Evolutionary conservation across 2,329 filamentous ascomycete species (phyloP).

Genomic region (Cryphonectria japonica): DNA sequence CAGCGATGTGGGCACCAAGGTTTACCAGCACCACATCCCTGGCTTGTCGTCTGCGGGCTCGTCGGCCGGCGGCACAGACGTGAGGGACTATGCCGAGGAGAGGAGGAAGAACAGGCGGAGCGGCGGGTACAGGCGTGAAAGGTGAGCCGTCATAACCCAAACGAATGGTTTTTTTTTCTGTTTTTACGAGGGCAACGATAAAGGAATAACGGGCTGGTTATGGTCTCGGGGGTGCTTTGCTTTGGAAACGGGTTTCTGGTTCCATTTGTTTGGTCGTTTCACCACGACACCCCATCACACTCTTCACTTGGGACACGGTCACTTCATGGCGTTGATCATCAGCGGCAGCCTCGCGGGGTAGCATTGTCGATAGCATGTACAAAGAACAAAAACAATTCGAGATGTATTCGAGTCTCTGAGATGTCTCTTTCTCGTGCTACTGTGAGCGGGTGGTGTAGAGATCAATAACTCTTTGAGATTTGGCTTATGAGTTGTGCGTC

Average conservation of each 20-base stretch:
- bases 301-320: conserved; percentile 13
- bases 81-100: conserved; percentile 48
- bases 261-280: conserved; percentile 8
- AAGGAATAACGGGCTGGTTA: background rate
- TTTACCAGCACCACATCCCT: conserved; percentile 60
- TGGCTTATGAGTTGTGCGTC: too few species aligned
- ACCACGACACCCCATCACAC: background rate
- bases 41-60: conserved; percentile 47
- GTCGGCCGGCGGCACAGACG: conserved; percentile 34
- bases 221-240: background rate
- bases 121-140: conserved; percentile 35
- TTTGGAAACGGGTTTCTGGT: background rate
- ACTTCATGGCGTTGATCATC: conserved; percentile 21
- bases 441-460: background rate
- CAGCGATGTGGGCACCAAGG: conserved; percentile 60
- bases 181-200: background rate
- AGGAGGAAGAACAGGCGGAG: conserved; percentile 46
- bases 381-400: conserved; percentile 1
- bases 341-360: conserved; percentile 4
- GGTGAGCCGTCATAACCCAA: conserved; percentile 9
- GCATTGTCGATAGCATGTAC: conserved; percentile 28
- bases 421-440: background rate
- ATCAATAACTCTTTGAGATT: background rate
- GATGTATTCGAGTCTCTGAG: background rate
- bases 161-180: background rate